A percentile compares a stretch with the other conserved stretches of the same genome.
phyloP scores from a whole-genome alignment of 2,329 filamentous ascomycete genomes.

The Juglanconis sp. region DNA sequence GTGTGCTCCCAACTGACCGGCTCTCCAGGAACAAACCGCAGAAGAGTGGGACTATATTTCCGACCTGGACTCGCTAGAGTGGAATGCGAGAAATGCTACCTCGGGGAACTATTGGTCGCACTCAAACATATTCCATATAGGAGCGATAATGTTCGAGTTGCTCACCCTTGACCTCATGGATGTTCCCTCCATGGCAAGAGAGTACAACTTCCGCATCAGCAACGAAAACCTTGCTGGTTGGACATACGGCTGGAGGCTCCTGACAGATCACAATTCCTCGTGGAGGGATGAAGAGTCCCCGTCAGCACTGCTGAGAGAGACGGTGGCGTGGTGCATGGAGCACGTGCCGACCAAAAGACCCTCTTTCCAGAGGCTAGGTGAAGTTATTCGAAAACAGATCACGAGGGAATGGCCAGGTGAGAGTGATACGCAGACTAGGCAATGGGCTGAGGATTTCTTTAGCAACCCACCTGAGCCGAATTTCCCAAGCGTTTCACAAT shows the following conservation, averaged over 20 bases:
- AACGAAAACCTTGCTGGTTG: neutral
- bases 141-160: neutral
- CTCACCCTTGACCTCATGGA: neutral
- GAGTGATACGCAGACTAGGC: neutral
- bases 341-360: neutral
- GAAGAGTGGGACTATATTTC: constrained; percentile 1
- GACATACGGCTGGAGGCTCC: constrained; percentile 2
- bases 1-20: neutral
- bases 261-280: neutral
- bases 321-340: constrained; percentile 2
- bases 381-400: neutral
- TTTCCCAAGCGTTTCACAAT: neutral
- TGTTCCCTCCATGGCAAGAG: neutral
- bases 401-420: neutral
- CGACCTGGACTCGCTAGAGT: neutral
- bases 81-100: neutral
- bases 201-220: neutral
- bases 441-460: neutral
- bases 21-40: neutral
- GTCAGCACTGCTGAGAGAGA: neutral
- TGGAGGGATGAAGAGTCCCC: neutral
- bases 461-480: neutral
- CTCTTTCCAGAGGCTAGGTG: neutral
- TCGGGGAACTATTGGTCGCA: neutral
- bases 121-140: constrained; percentile 6